Percentiles rank a stretch among this genome's conserved stretches.
phyloP scores from a whole-genome alignment of 306 rosid species.

The Prunus mira region DNA sequence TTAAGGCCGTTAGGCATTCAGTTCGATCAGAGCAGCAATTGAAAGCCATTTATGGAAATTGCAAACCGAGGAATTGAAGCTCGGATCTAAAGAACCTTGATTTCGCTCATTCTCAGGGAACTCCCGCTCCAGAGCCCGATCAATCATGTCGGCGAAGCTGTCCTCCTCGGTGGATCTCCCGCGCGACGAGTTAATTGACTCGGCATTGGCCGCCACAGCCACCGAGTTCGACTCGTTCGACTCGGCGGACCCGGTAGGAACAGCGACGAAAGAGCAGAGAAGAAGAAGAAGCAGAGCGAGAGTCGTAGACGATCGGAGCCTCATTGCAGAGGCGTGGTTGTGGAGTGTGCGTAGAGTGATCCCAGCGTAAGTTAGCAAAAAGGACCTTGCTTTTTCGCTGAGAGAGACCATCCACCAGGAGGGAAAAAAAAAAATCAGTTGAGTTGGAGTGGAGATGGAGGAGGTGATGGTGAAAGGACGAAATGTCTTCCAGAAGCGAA shows the following conservation, averaged over 20 bases:
- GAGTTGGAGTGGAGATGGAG: not conserved
- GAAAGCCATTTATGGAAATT: not conserved
- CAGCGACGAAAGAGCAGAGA: constrained; percentile 21
- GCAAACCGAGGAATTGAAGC: constrained; percentile 21
- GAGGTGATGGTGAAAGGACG: constrained; percentile 33
- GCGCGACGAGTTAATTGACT: constrained; percentile 54
- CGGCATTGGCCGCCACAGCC: constrained; percentile 44
- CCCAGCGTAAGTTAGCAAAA: constrained; percentile 15
- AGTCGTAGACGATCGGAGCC: constrained; percentile 44
- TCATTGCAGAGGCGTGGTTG: constrained; percentile 44
- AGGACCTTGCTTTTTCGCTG: not conserved
- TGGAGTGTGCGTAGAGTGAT: constrained; percentile 12
- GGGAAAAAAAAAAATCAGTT: not conserved
- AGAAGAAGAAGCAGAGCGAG: constrained; percentile 35
- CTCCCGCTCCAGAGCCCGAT: constrained; percentile 87
- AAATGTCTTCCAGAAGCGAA: constrained; percentile 30
- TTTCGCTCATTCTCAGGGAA: constrained; percentile 84
- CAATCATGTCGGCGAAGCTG: constrained; percentile 85
- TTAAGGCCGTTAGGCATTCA: not conserved
- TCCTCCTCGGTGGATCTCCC: constrained; percentile 65
- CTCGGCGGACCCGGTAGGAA: constrained; percentile 22
- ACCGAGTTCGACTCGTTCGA: constrained; percentile 28
- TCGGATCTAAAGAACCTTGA: constrained; percentile 60
- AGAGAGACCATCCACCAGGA: not conserved
- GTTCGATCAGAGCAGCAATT: constrained; percentile 9